phyloP scores from a whole-genome alignment of 2,329 filamentous ascomycete species.

The Fusarium sp. region DNA sequence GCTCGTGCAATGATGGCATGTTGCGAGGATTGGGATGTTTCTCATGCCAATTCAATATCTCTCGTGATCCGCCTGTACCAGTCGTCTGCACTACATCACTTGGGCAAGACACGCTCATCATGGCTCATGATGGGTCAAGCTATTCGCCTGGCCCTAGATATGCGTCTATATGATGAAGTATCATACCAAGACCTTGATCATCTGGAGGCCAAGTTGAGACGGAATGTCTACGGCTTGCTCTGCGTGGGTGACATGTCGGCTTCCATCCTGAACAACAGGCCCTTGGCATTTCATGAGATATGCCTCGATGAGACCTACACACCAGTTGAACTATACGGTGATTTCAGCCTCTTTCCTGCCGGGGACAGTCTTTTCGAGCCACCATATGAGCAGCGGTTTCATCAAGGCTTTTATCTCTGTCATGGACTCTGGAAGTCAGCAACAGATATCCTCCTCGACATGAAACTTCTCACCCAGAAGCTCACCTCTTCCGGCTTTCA shows the following conservation, averaged over 20 bases:
- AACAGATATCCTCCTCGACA: slow-evolving; percentile 9
- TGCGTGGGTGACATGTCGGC: slow-evolving; percentile 15
- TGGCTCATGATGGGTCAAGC: slow-evolving; percentile 11
- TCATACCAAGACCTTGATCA: slow-evolving; percentile 7
- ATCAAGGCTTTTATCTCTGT: slow-evolving; percentile 7
- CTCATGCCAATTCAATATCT: slow-evolving; percentile 8
- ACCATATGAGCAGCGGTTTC: slow-evolving; percentile 7
- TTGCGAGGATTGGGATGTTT: slow-evolving; percentile 16
- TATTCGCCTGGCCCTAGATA: slow-evolving; percentile 8
- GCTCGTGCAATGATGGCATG: slow-evolving; percentile 7
- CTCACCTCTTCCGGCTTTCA: neutral
- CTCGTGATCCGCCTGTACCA: slow-evolving; percentile 6
- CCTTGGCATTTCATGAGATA: slow-evolving; percentile 13
- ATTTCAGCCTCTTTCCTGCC: neutral
- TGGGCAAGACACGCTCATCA: slow-evolving; percentile 9
- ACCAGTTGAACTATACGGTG: neutral
- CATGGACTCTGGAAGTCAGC: slow-evolving; percentile 8
- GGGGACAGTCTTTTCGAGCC: neutral
- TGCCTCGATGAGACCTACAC: neutral
- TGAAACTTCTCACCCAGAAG: slow-evolving; percentile 1
- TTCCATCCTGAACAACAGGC: slow-evolving; percentile 13
- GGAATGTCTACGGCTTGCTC: slow-evolving; percentile 1
- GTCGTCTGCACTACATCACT: slow-evolving; percentile 6
- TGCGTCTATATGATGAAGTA: slow-evolving; percentile 10
- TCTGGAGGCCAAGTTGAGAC: slow-evolving; percentile 11